Base-by-base conservation (phyloP, 164 flowering plant genomes). In the Chimonanthus salicifolius region DNA sequence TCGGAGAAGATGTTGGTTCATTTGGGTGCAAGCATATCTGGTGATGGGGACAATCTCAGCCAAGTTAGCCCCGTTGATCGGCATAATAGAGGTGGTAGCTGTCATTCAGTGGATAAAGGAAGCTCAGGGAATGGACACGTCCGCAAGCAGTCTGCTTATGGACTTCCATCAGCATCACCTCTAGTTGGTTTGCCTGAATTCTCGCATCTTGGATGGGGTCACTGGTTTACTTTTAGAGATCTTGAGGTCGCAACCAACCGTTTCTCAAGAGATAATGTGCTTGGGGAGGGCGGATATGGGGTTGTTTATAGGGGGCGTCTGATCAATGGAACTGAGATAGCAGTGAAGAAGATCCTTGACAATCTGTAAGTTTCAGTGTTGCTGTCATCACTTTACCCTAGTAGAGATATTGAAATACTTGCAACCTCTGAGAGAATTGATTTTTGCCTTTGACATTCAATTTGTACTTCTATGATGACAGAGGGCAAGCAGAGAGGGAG, bases 251-350 rank as follows among this genome's bases (percentile, higher is more conserved):
- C 92, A 3, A 93, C 98, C 2, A 83, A 81, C 67, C 88, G 88
- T 45, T 91, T 93, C 75, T 80, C 95, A 1, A 75, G 70, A 69
- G 77, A 75, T 7, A 86, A 91, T 85, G 78, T 90, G 50, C 80
- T 93, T 76, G 98, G 98, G 49, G 98, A 93, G 78, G 98, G 98
- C 80, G 98, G 98, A 64, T 93, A 93, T 85, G 98, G 98, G 9
- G 83, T 91, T 78, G 98, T 93, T 69, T 91, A 89, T 71, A 79
- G 67, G 76, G 98, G 94, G 16, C 85, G 79, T 77, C 80, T 93
- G 76, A 79, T 91, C 72, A 93, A 93, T 83, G 95, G 98, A 71
- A 81, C 94, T 60, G 92, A 88, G 71, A 92, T 93, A 20, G 98
- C 98, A 7, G 97, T 93, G 76, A 93, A 93, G 82, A 93, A 89